Evolutionary conservation across 106 monocot species (phyloP).

Genomic region (Platanthera zijinensis): DNA sequence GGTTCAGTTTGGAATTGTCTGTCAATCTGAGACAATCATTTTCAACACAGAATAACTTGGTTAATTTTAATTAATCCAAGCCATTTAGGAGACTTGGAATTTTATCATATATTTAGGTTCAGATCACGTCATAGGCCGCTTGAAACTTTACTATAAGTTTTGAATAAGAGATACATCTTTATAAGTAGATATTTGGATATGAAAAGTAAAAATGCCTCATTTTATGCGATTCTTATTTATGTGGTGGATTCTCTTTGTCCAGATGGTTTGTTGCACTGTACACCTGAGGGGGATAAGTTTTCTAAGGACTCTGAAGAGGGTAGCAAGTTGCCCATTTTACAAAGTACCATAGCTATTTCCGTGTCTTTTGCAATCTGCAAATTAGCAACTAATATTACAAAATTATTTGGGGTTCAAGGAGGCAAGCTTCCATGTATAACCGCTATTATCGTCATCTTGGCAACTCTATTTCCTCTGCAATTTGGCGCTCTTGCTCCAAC

Average conservation of each 20-base stretch:
- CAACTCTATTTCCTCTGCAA: constrained; percentile 62
- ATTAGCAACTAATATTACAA: constrained; percentile 28
- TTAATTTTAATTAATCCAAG: too few species aligned
- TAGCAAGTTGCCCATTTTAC: constrained; percentile 34
- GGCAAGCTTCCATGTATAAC: constrained; percentile 76
- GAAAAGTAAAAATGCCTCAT: too few species aligned
- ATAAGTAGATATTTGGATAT: too few species aligned
- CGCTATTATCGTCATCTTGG: constrained; percentile 61
- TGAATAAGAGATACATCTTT: neutral
- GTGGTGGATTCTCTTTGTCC: neutral
- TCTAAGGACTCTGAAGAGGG: constrained; percentile 14
- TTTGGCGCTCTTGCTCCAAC: constrained; percentile 61
- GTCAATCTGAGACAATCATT: too few species aligned
- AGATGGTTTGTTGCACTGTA: constrained; percentile 18
- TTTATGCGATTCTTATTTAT: too few species aligned
- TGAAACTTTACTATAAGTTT: too few species aligned
- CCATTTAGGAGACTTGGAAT: too few species aligned
- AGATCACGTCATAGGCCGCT: too few species aligned
- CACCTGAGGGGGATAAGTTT: constrained; percentile 20
- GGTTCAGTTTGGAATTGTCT: too few species aligned
- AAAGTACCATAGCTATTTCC: constrained; percentile 48
- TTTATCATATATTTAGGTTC: too few species aligned
- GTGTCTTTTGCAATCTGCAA: constrained; percentile 78
- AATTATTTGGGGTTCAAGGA: constrained; percentile 44
- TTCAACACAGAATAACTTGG: too few species aligned